Percentiles rank a stretch among this genome's conserved stretches.
Evolutionary conservation across 1,139 yeast genomes (phyloP).

Genomic region (Arxiozyma heterogenica): DNA sequence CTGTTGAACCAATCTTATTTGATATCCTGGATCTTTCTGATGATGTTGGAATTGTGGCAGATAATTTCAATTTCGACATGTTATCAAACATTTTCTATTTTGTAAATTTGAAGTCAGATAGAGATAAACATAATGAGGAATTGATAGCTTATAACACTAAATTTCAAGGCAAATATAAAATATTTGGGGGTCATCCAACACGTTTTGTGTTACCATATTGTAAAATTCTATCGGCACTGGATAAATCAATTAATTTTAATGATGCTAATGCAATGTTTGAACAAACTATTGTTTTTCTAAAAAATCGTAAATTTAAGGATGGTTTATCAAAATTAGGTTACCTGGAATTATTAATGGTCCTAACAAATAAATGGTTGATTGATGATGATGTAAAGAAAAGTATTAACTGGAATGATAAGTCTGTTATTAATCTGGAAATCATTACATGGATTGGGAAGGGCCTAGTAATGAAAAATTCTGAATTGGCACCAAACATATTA

Average conservation of each 20-base stretch:
- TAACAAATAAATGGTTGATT: constrained; percentile 44
- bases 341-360: constrained; percentile 47
- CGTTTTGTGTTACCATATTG: constrained; percentile 41
- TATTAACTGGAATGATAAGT: constrained; percentile 12
- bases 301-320: not conserved
- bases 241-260: constrained; percentile 26
- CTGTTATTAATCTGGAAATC: constrained; percentile 38
- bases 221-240: constrained; percentile 45
- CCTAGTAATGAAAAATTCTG: constrained; percentile 49
- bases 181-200: constrained; percentile 32
- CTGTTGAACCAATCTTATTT: constrained; percentile 18
- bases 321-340: constrained; percentile 41
- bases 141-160: constrained; percentile 13
- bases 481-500: constrained; percentile 36
- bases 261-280: constrained; percentile 9
- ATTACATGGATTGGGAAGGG: constrained; percentile 68
- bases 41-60: constrained; percentile 12
- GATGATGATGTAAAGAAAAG: constrained; percentile 11
- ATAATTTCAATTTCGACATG: constrained; percentile 24
- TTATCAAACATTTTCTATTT: constrained; percentile 22
- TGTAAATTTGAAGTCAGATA: constrained; percentile 15
- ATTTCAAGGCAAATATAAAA: constrained; percentile 16
- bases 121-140: constrained; percentile 12
- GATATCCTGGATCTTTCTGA: constrained; percentile 7
- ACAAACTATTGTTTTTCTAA: constrained; percentile 13